These are phyloP conservation scores for Penicillium sp. DNA, from an alignment of 2,329 filamentous ascomycete species.

Conservation along the genomic window DNA sequence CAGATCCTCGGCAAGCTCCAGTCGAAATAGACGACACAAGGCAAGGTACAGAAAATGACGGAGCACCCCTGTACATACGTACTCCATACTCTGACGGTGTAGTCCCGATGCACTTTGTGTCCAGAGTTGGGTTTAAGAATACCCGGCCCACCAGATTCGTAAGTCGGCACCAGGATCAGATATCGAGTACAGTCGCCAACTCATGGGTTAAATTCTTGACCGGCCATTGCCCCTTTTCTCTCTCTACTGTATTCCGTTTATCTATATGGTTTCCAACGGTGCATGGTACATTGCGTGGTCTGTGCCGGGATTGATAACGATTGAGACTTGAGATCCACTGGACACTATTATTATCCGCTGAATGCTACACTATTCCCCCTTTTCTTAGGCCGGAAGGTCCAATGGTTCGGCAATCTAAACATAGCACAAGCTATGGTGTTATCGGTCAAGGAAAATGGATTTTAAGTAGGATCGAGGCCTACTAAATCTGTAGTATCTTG, in stretches of 20 bases:
- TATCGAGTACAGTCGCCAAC: background rate
- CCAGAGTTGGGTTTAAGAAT: background rate
- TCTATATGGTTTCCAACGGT: background rate
- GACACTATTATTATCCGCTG: background rate
- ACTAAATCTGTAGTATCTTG: conserved; percentile 1
- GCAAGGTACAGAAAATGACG: background rate
- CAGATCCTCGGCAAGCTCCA: background rate
- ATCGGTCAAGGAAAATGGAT: background rate
- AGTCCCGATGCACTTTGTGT: background rate
- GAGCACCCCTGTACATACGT: too few relatives aligned
- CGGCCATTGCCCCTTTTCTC: background rate
- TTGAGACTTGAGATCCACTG: background rate
- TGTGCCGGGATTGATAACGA: background rate
- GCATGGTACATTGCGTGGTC: background rate
- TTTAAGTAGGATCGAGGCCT: conserved; percentile 8
- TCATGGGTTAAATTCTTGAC: background rate
- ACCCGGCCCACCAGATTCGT: background rate
- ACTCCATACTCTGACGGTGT: background rate
- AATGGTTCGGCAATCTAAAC: conserved; percentile 5
- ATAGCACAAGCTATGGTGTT: conserved; percentile 1
- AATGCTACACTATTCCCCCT: background rate
- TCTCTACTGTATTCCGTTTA: background rate
- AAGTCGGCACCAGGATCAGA: background rate
- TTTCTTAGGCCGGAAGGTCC: background rate
- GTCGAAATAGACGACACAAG: background rate